Percentiles rank a stretch among this genome's conserved stretches.
phyloP scores from a whole-genome alignment of 179 eudicot species.

The Patellifolia procumbens region DNA sequence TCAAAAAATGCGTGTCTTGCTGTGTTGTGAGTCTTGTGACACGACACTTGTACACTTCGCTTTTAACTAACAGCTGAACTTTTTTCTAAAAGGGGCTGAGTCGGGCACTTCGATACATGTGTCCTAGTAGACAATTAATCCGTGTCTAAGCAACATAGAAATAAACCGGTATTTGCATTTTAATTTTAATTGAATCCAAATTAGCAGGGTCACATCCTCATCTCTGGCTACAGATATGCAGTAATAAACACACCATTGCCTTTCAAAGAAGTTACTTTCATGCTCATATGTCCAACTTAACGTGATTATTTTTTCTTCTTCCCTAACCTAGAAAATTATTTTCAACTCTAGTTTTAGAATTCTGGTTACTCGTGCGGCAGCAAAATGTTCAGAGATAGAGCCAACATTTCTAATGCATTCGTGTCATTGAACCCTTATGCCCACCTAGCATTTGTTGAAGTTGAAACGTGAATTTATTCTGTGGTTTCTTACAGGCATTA shows the following conservation, averaged over 20 bases:
- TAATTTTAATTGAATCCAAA: not conserved
- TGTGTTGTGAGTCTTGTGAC: too few species aligned
- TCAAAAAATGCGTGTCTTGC: too few species aligned
- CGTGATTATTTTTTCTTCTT: not conserved
- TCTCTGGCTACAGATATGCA: not conserved
- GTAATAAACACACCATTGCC: not conserved
- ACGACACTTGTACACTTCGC: too few species aligned
- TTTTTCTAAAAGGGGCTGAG: too few species aligned
- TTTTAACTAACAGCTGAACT: too few species aligned
- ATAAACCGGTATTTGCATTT: not conserved
- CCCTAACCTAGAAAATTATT: not conserved
- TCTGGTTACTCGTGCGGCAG: not conserved
- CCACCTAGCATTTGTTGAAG: not conserved
- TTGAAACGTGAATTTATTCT: slow-evolving; percentile 1
- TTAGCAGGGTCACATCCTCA: not conserved
- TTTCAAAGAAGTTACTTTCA: not conserved
- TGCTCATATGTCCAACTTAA: not conserved
- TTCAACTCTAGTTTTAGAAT: not conserved
- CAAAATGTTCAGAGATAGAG: not conserved
- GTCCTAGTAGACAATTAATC: too few species aligned
- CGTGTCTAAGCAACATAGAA: too few species aligned
- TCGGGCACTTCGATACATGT: too few species aligned
- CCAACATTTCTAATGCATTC: not conserved
- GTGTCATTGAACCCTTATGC: not conserved
- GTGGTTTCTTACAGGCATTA: slow-evolving; percentile 61